phyloP scores from a whole-genome alignment of 75 land plant species.

The Pinus albicaulis region DNA sequence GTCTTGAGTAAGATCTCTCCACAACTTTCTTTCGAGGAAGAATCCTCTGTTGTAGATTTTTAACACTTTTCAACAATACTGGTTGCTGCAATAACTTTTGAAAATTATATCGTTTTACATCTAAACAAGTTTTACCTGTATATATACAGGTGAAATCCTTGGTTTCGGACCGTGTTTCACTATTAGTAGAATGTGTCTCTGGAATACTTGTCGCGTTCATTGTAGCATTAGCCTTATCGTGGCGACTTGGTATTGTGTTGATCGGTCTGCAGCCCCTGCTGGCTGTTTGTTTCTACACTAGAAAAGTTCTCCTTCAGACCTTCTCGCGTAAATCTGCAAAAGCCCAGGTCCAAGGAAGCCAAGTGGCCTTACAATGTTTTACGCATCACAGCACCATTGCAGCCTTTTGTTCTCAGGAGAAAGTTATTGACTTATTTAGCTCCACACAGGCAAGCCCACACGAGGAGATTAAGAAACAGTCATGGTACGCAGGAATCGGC shows the following conservation, averaged over 20 bases:
- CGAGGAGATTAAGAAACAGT: conserved; percentile 28
- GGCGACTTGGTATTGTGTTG: conserved; percentile 41
- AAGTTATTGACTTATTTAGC: conserved; percentile 43
- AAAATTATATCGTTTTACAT: not conserved
- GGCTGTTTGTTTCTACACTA: conserved; percentile 21
- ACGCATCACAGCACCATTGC: conserved; percentile 28
- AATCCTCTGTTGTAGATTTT: no score
- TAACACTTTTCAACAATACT: not conserved
- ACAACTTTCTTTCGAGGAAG: no score
- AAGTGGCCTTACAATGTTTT: conserved; percentile 26
- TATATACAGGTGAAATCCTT: conserved; percentile 27
- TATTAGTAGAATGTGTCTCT: conserved; percentile 20
- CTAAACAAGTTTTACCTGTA: not conserved
- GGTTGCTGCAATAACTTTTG: not conserved
- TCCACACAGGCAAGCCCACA: conserved; percentile 43
- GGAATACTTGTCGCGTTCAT: conserved; percentile 18
- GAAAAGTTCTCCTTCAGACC: conserved; percentile 16
- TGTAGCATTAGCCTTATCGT: conserved; percentile 17
- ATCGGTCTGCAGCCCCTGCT: conserved; percentile 35
- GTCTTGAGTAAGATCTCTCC: no score
- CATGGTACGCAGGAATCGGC: conserved; percentile 62
- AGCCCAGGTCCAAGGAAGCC: conserved; percentile 20
- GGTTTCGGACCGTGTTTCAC: conserved; percentile 31
- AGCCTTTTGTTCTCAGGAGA: conserved; percentile 27
- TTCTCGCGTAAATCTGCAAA: conserved; percentile 4